Evolutionary conservation across 2,329 filamentous ascomycete species (phyloP), one percentile per base, ranked within the genome.

Genomic region (Scorias spongiosa): DNA sequence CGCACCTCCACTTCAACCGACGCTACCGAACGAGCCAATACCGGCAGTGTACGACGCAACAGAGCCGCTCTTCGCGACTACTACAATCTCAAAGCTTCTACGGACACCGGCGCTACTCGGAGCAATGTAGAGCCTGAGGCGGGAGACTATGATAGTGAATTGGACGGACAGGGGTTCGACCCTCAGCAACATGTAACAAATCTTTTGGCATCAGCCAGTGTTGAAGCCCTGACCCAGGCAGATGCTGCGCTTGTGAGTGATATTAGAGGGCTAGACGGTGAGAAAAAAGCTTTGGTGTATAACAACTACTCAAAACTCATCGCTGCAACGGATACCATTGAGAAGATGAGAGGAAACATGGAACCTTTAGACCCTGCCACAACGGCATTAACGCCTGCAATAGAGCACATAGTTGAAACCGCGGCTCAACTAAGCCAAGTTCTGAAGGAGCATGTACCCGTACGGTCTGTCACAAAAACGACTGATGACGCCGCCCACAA

Each of bases 301-400:
- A 89, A 98, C 62, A 98, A 98, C 60, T 98, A 96, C 63, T 91
- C 83, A 53, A 96, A 96, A 66, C 67, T 98, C 52, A 95, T 98
- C 52, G 77, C 81, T n/a, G 91, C 91, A 1, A 95, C 93, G 10
- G 89, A 94, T 63, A 96, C 89, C 2, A 98, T 98, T 56, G 76
- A 84, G 41, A 86, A 84, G 69, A 88, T 91, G 84, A 72, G 84
- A 46, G 72, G 76, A 29, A 85, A 80, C 50, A 88, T 89, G 82
- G 83, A 87, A 54, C 82, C 81, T 2, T 60, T 87, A 40, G 81
- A 81, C 47, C 81, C 82, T 1, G 78, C 82, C 62, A 81, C 80
- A 2, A 78, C 77, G 39, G 85, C 80, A 0, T 70, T 88, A 29
- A 77, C 81, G 50, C 78, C 79, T 2, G 82, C 82, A 32, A 82